A percentile compares a stretch with the other conserved stretches of the same genome.
phyloP scores from a whole-genome alignment of 306 rosid genomes.

The Castanospermum australe region DNA sequence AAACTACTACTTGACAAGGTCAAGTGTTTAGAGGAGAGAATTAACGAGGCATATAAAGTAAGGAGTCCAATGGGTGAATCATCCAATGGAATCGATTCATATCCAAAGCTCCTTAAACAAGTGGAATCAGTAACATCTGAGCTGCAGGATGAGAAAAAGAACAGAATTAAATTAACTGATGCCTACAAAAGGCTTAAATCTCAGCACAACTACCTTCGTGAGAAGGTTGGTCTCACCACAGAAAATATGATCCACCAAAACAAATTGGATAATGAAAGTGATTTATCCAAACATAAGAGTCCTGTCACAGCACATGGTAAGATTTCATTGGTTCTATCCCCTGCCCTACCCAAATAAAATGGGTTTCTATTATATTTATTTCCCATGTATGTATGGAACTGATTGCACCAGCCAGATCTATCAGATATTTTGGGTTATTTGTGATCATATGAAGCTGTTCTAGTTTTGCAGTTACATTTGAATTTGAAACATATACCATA shows the following conservation, averaged over 20 bases:
- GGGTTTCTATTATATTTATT: neutral
- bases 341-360: neutral
- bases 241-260: constrained; percentile 50
- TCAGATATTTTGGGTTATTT: neutral
- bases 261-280: constrained; percentile 41
- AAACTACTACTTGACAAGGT: constrained; percentile 36
- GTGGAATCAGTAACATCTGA: constrained; percentile 40
- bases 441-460: neutral
- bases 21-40: constrained; percentile 39
- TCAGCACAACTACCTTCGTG: constrained; percentile 57
- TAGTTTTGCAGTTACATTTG: neutral
- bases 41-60: constrained; percentile 26
- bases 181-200: constrained; percentile 73
- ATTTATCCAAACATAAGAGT: constrained; percentile 33
- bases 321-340: neutral
- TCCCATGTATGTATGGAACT: neutral
- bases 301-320: constrained; percentile 51
- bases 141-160: constrained; percentile 53
- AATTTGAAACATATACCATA: neutral
- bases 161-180: constrained; percentile 33
- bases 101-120: constrained; percentile 32
- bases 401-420: neutral
- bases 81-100: constrained; percentile 24
- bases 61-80: constrained; percentile 20
- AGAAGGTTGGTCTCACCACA: constrained; percentile 55